Percentiles rank a stretch among this genome's conserved stretches.
Evolutionary conservation across 805 yeast genomes (phyloP).

Genomic region (Cyberlindnera subsufficiens): DNA sequence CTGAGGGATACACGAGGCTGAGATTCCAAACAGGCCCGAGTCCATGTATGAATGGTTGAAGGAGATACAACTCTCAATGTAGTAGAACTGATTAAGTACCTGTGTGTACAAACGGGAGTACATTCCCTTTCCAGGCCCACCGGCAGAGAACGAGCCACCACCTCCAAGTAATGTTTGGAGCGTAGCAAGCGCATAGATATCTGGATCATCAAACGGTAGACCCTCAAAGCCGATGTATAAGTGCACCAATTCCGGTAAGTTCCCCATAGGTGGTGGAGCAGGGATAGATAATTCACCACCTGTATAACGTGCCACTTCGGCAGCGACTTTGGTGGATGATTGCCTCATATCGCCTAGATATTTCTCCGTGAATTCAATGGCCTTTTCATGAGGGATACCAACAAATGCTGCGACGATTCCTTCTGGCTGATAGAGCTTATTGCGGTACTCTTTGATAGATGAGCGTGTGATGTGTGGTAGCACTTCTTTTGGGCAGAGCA

Average conservation of each 20-base stretch:
- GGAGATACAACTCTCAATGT: constrained; percentile 80
- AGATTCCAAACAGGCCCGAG: constrained; percentile 86
- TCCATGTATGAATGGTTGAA: constrained; percentile 89
- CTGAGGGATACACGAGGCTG: constrained; percentile 77
- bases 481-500: constrained; percentile 71
- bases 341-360: constrained; percentile 60
- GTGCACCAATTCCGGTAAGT: constrained; percentile 74
- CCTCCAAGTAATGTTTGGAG: constrained; percentile 91
- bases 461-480: constrained; percentile 48
- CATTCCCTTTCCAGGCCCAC: constrained; percentile 99
- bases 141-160: constrained; percentile 96
- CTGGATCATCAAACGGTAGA: constrained; percentile 73
- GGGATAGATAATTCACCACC: constrained; percentile 56
- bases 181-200: constrained; percentile 85
- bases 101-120: constrained; percentile 88
- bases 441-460: constrained; percentile 55
- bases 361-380: constrained; percentile 55
- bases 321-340: constrained; percentile 21
- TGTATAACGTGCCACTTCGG: constrained; percentile 44
- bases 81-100: constrained; percentile 86
- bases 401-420: constrained; percentile 81
- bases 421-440: constrained; percentile 67
- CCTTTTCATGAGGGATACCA: constrained; percentile 70
- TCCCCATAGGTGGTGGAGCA: constrained; percentile 33
- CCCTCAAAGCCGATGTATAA: constrained; percentile 88